Base-by-base conservation (phyloP, 805 yeast species). In the Suhomyces sp. region DNA sequence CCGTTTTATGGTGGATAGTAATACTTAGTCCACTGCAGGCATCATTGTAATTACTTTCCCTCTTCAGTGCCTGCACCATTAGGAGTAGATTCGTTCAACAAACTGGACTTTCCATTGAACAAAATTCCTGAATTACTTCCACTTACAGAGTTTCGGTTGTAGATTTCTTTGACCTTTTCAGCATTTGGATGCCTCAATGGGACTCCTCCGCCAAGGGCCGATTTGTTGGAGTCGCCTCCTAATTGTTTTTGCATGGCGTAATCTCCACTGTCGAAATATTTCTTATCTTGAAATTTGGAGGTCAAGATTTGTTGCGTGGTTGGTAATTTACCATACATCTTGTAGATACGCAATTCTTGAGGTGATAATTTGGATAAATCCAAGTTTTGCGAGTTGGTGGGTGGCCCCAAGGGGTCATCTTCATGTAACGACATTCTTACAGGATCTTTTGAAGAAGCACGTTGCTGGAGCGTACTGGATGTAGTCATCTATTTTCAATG, bases 201-300 rank as follows among this genome's bases (percentile, higher is more conserved):
- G 1, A 74, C 60, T 1, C 73, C 69, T 10, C 72, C 74, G 19
- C 68, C 65, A 5, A 71, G 71, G 61, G 61, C 72, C 53, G 59
- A 51, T 31, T 52, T 52, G 46, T 42, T 51, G 17, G 51, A 40
- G 40, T 58, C 58, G 6, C 64, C 65, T 5, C 74, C 78, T 31
- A 70, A 59, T 59, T 74, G 80, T 53, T 75, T 75, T 52, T 84
- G 88, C 80, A 91, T 81, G 9, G 97, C 97, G 69, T 91, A 91
- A 70, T 91, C 97, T 8, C 97, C 97, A 56, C 96, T 87, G 65
- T 91, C 97, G 64, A 91, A 92, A 69, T 88, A 91, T 73, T 90
- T 92, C 62, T 96, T 83, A 58, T 91, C 97, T 69, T 88, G 88
- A 61, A 89, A 73, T 66, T 87, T 89, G 56, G 86, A 82, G 49